Evolutionary conservation across 441 rosid genomes (phyloP).

Genomic region (Bruguiera hainesii): DNA sequence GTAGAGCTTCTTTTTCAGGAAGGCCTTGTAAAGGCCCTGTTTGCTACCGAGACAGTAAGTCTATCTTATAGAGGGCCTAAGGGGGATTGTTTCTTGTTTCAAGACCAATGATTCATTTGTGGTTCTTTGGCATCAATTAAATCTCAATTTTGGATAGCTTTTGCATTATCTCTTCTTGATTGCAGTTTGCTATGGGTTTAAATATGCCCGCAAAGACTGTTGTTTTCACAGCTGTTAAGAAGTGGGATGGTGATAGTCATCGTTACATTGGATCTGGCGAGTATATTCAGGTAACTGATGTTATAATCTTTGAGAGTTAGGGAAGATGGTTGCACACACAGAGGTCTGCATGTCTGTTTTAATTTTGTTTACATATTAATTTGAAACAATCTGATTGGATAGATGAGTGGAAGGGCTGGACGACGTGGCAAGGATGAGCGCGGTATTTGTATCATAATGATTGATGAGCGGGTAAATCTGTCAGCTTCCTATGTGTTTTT

Average conservation of each 20-base stretch:
- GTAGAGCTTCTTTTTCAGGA: slow-evolving; percentile 99
- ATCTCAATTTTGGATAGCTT: slow-evolving; percentile 14
- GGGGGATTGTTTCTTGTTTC: slow-evolving; percentile 21
- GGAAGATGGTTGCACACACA: not conserved
- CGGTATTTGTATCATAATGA: slow-evolving; percentile 94
- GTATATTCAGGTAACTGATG: slow-evolving; percentile 75
- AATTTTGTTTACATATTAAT: slow-evolving; percentile 14
- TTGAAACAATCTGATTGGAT: slow-evolving; percentile 23
- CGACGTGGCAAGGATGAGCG: slow-evolving; percentile 98
- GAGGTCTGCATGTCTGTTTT: not conserved
- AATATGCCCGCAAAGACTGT: slow-evolving; percentile 99
- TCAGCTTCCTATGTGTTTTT: not conserved
- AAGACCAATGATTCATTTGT: slow-evolving; percentile 5
- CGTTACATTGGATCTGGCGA: slow-evolving; percentile 94
- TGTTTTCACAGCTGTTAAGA: slow-evolving; percentile 87
- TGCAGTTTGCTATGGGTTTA: slow-evolving; percentile 98
- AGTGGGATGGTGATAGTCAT: slow-evolving; percentile 99
- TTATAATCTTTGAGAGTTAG: slow-evolving; percentile 17
- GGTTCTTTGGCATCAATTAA: slow-evolving; percentile 3
- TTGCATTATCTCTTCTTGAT: slow-evolving; percentile 16
- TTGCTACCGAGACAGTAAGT: slow-evolving; percentile 98
- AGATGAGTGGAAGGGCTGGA: slow-evolving; percentile 99
- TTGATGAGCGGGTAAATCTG: slow-evolving; percentile 79
- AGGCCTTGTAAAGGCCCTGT: slow-evolving; percentile 97
- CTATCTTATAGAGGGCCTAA: slow-evolving; percentile 10